Base-by-base conservation (phyloP, 2,329 filamentous ascomycete species). In the Fusarium phyllophilum region DNA sequence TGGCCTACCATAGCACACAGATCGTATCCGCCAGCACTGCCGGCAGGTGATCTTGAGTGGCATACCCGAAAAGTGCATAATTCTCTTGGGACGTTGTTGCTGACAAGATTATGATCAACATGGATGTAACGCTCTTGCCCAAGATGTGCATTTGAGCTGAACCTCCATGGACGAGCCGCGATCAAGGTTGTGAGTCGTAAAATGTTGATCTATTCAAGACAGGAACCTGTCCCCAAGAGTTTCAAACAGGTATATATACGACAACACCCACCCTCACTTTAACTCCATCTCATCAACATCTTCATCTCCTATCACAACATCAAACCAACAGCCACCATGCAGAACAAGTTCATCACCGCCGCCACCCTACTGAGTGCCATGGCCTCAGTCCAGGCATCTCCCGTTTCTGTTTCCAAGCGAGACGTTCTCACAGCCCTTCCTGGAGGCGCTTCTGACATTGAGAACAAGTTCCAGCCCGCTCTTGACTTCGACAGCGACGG, bases 401-500 rank as follows among this genome's bases (percentile, higher is more conserved):
- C 75, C 3, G 62, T 68, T n/a, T 45, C 26, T 29, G 34, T 59
- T 8, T 42, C 70, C 26, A 68, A 77, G 66, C 67, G 78, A 51
- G 77, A 80, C 34, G 74, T 80, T 38, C 68, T 80, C 48, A 70
- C 75, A 3, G 77, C 81, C 13, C 77, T 84, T 3, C 81, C 80
- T 1, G 72, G 79, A 34, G 67, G 70, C n/a, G 82, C 83, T 10
- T 77, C 79, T 10, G 78, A 78, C 17, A 62, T 75, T 34, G 83
- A 84, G 63, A 75, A 80, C 42, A 77, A 77, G 59, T 83, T 79
- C 68, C 83, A 84, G 69, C 83, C 83, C 14, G 65, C 78, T 14
- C 75, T 84, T 8, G 83, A 84, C 75, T 84, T 83, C 62, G 83
- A 84, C 72, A 77, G 71, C 2, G 82, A 84, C 49, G 80, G 83